Evolutionary conservation across 1,284 basidiomycete species (phyloP).

Genomic region (Rhodotorula mucilaginosa): DNA sequence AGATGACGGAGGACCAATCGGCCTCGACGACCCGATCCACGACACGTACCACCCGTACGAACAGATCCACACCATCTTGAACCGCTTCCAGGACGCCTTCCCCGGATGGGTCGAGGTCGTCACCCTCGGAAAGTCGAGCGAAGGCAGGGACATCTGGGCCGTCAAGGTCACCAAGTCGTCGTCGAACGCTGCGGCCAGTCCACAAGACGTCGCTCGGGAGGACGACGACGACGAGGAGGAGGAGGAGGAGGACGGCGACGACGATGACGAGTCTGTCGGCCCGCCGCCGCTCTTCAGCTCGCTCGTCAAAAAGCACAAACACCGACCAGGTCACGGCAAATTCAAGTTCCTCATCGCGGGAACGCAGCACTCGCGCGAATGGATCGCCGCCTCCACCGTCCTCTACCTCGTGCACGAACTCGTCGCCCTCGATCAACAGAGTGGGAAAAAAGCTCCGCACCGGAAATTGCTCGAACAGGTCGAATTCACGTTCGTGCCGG

Average conservation of each 20-base stretch:
- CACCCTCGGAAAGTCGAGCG: conserved; percentile 30
- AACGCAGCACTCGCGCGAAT: conserved; percentile 79
- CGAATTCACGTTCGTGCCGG: conserved; percentile 72
- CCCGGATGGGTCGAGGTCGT: conserved; percentile 28
- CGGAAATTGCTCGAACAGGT: conserved; percentile 58
- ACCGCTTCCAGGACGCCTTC: conserved; percentile 20
- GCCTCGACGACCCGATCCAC: conserved; percentile 29
- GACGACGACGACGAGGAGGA: not conserved
- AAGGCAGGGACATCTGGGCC: conserved; percentile 32
- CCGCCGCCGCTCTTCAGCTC: not conserved
- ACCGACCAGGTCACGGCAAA: conserved; percentile 14
- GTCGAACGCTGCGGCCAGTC: not conserved
- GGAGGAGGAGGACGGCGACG: not conserved
- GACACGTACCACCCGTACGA: conserved; percentile 38
- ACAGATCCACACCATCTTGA: conserved; percentile 24
- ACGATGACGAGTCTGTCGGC: conserved; percentile 2
- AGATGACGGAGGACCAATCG: not conserved
- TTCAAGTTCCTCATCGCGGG: conserved; percentile 65
- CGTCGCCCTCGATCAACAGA: conserved; percentile 43
- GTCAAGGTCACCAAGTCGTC: conserved; percentile 27
- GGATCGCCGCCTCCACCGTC: conserved; percentile 72
- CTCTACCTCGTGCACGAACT: conserved; percentile 72
- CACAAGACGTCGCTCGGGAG: not conserved
- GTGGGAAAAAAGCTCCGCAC: conserved; percentile 8
- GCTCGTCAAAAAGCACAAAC: conserved; percentile 14